Evolutionary conservation across 2,329 filamentous ascomycete species (phyloP), one percentile per base, ranked within the genome.

Genomic region (Epichloe coenophiala): DNA sequence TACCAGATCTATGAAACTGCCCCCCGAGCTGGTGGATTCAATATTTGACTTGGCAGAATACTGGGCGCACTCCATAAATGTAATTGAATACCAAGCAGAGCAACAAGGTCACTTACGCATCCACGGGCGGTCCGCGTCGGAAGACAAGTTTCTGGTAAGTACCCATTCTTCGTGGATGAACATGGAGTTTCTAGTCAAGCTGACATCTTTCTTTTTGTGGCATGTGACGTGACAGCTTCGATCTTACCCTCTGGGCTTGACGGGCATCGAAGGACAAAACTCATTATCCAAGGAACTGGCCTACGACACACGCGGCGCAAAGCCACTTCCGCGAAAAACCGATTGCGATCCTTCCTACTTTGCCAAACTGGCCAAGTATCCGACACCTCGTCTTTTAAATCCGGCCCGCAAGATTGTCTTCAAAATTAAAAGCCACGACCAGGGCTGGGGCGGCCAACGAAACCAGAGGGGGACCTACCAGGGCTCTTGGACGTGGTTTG

Each of bases 331-430:
- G 0, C 50, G 64, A 1, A 39, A 49, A 4, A 56, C 52, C 6
- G 63, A 65, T 43, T 58, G 61, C 21, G 59, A 65, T 11, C 45
- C 57, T 7, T 33, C 42, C 1, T 65, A 59, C 50, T 70, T 68
- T 50, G 54, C 58, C 1, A 58, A 56, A 46, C 48, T 73, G 37
- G 63, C 67, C 44, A 62, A 66, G 7, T 69, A 70, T 6, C 67
- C 68, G 1, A 62, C 66, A 0, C 67, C 72, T 0, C 60, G 60
- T 1, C 60, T 78, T 1, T 60, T 68, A 3, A 64, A 71, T 48
- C 78, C 79, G 0, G 77, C 76, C 47, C 73, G 77, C 37, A 83
- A 80, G 61, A 70, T 84, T 19, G 74, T 81, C 21, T 84, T 84
- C 60, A 76, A 71, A 5, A 70, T 81, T 40, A 63, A 61, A 11